Conservation (phyloP, 208 protist species). For the Crithidia bombi region DNA sequence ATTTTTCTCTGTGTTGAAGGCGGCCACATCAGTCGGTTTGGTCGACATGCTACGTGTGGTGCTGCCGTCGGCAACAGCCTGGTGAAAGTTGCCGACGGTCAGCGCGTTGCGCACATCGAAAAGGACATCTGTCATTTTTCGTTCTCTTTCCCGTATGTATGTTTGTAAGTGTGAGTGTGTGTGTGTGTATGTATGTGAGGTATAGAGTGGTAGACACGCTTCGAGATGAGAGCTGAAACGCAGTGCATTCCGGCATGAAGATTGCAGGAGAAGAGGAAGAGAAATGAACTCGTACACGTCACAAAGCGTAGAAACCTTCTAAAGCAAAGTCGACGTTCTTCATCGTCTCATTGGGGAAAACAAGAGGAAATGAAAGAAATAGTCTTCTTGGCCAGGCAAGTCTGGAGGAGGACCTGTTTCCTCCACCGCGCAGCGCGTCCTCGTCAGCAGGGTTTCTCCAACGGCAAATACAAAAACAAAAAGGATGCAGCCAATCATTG, state of each 20-base stretch:
- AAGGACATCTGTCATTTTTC: conserved; percentile 74
- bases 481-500: neutral
- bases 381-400: no score
- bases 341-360: neutral
- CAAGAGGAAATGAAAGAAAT: neutral
- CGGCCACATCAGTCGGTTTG: conserved; percentile 55
- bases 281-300: neutral
- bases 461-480: neutral
- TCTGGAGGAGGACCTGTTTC: no score
- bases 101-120: conserved; percentile 88
- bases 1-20: conserved; percentile 75
- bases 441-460: neutral
- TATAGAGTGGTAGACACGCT: no score
- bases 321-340: neutral
- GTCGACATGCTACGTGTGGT: conserved; percentile 36
- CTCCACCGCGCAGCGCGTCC: neutral
- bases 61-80: conserved; percentile 76
- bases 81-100: conserved; percentile 85
- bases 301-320: neutral
- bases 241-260: neutral
- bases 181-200: neutral
- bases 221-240: no score
- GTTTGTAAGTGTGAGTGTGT: neutral
- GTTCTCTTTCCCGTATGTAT: neutral
- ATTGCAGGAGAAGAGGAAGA: neutral